Evolutionary conservation across 768 basidiomycete species (phyloP), one percentile per base, ranked within the genome.

Genomic region (Leccinum longicurvipes): DNA sequence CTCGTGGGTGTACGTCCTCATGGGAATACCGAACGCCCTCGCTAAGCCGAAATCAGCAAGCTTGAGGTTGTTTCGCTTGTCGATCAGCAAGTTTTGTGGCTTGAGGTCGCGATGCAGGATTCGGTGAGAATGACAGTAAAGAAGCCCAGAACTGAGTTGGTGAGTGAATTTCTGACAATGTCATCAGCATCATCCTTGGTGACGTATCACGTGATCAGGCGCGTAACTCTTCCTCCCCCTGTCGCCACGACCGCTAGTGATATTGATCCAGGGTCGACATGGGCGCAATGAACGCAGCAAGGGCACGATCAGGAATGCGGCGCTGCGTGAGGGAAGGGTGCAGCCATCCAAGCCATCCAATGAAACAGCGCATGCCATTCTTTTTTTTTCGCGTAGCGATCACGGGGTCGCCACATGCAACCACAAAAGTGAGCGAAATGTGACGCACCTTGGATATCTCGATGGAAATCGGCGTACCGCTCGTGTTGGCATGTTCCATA

Each of bases 1-100:
- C 81, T 99, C 97, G 68, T 98, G 97, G 15, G 96, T 99, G 71
- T 98, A 99, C n/a, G 96, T 97, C 63, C 97, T 81, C 79, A 99
- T 86, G 41, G 97, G 97, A 63, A 99, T 98, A 56, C 97, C 97
- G 70, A 99, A 99, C 11, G 96, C 96, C 57, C 96, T 80, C 2
- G 96, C 95, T 44, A 98, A 81, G 41, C 96, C 96, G 66, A 98
- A 98, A 74, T 98, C 96, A 14, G 93, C 95, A 24, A 98, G 82
- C 74, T 98, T 98, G 53, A 98, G 82, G 69, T 97, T 96, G 60
- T 91, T 86, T 51, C 84, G 75, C 60, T 84, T 86, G 76, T 94
- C 87, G 69, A 98, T 97, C 56, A 98, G 81, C 54, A 98, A 76
- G 73, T 98, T 98, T 74, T 98, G 95, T 1, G 93, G 93, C 72